phyloP scores from a whole-genome alignment of 2,329 filamentous ascomycete species.

The Cladosporium phlei region DNA sequence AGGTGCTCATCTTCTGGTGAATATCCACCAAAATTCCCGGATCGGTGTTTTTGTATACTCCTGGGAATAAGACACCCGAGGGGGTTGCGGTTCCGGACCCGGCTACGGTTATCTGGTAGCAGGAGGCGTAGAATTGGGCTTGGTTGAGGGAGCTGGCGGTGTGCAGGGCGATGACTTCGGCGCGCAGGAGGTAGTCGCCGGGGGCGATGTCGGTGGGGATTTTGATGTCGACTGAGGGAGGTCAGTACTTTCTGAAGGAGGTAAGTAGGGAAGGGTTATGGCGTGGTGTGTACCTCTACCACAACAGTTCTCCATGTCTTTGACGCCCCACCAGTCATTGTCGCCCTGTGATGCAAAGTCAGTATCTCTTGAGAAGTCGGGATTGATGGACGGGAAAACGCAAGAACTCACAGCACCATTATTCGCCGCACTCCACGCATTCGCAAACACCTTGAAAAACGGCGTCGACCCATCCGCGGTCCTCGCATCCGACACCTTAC shows the following conservation, averaged over 20 bases:
- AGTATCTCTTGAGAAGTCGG: too few relatives aligned
- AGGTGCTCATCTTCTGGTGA: conserved; percentile 16
- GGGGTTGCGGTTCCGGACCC: conserved; percentile 15
- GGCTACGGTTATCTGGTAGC: conserved; percentile 24
- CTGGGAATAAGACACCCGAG: conserved; percentile 16
- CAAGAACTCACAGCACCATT: conserved; percentile 1
- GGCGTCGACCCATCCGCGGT: conserved; percentile 30
- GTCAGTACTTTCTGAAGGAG: not conserved
- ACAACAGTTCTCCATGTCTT: conserved; percentile 35
- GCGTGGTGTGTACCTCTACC: conserved; percentile 22
- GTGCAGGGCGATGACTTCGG: conserved; percentile 53
- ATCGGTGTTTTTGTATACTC: conserved; percentile 17
- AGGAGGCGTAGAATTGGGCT: conserved; percentile 39
- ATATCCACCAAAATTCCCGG: conserved; percentile 20
- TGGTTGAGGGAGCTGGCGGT: conserved; percentile 44
- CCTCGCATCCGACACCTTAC: conserved; percentile 42
- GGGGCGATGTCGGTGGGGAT: conserved; percentile 47
- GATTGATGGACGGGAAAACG: too few relatives aligned
- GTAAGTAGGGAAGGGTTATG: not conserved
- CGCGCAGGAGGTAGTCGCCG: conserved; percentile 53
- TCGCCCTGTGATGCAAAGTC: not conserved
- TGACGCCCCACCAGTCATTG: conserved; percentile 47
- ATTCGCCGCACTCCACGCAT: conserved; percentile 40
- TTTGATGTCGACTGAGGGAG: conserved; percentile 20
- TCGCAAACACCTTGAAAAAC: conserved; percentile 54